These are phyloP conservation scores for Thyridium curvatum DNA, from an alignment of 2,329 filamentous ascomycete species.

Conservation along the genomic window DNA sequence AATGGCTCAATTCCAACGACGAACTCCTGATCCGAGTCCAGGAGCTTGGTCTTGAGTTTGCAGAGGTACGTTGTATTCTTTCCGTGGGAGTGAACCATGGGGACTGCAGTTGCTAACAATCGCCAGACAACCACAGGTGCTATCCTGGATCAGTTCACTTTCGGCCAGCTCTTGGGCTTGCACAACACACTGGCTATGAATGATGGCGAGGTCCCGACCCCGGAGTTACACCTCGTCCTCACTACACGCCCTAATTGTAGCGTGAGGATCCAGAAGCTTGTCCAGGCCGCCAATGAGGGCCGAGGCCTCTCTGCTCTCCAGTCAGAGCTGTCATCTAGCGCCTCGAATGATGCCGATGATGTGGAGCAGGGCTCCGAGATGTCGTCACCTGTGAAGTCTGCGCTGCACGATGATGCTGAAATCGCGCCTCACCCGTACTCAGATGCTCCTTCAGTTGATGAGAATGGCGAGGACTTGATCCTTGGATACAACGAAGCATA, in stretches of 20 bases:
- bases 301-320: no score
- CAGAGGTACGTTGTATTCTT: slow-evolving; percentile 41
- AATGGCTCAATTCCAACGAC: slow-evolving; percentile 37
- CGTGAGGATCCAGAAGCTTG: slow-evolving; percentile 11
- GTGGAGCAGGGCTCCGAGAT: no score
- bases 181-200: slow-evolving; percentile 13
- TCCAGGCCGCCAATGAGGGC: slow-evolving; percentile 8
- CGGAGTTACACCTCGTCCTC: slow-evolving; percentile 10
- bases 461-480: no score
- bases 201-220: slow-evolving; percentile 5
- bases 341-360: no score
- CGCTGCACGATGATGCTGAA: no score
- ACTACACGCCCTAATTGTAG: slow-evolving; percentile 12
- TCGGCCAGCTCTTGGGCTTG: slow-evolving; percentile 13
- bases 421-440: no score
- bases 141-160: slow-evolving; percentile 12
- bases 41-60: slow-evolving; percentile 45
- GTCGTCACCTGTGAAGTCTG: no score
- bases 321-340: no score
- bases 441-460: no score
- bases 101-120: slow-evolving; percentile 5
- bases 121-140: slow-evolving; percentile 12
- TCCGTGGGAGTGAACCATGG: no score
- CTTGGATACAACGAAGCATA: no score
- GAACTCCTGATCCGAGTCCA: slow-evolving; percentile 46